Conservation (phyloP, 2,329 filamentous ascomycete species). For the Rosellinia necatrix region DNA sequence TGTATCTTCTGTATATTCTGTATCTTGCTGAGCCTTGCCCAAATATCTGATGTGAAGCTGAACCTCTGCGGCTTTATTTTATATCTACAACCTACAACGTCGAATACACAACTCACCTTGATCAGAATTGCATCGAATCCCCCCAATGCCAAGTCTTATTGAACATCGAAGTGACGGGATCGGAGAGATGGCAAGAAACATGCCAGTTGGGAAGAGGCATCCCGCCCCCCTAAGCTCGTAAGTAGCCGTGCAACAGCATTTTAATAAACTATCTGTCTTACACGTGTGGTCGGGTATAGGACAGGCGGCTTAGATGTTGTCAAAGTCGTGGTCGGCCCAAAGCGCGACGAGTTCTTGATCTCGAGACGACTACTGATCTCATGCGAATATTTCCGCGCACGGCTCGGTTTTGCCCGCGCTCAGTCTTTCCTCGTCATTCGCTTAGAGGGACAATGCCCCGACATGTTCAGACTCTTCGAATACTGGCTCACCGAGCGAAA, state of each 20-base stretch:
- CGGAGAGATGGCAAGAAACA: conserved; percentile 29
- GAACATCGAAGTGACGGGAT: conserved; percentile 5
- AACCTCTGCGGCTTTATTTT: not conserved
- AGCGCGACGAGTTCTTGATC: conserved; percentile 38
- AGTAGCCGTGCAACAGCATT: conserved; percentile 18
- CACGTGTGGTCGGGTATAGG: conserved; percentile 16
- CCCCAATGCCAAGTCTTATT: conserved; percentile 1
- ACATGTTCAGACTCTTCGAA: conserved; percentile 43
- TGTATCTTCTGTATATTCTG: too few relatives aligned
- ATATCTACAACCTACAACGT: not conserved
- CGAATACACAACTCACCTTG: not conserved
- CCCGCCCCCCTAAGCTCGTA: conserved; percentile 29
- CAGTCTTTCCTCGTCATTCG: conserved; percentile 31
- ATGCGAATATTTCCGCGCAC: conserved; percentile 39
- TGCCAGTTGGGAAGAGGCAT: conserved; percentile 25
- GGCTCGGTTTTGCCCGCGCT: conserved; percentile 33
- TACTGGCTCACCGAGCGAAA: conserved; percentile 41
- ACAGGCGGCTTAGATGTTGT: conserved; percentile 34
- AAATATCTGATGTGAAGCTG: not conserved
- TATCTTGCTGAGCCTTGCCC: too few relatives aligned
- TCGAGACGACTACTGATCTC: conserved; percentile 38
- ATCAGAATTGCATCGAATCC: not conserved
- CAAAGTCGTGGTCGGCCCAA: conserved; percentile 40
- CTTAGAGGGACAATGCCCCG: conserved; percentile 40
- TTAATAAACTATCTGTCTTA: not conserved